Conservation (phyloP, 257 asterid genomes). For the Nicotiana sylvestris region DNA sequence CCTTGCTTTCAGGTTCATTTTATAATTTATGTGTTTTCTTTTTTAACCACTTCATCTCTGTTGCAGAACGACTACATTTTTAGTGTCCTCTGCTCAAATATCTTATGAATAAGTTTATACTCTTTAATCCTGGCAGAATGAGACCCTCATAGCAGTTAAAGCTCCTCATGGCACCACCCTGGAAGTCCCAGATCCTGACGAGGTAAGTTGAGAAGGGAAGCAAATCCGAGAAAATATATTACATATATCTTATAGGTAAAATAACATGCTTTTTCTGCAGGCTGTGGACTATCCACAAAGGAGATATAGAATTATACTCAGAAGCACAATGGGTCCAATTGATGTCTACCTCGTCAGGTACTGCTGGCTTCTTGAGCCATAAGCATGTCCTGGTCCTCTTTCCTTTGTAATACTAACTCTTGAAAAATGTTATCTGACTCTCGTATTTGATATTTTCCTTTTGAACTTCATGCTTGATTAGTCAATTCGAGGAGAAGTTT, state of each 20-base stretch:
- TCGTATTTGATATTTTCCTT: conserved; percentile 1
- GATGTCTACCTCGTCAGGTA: conserved; percentile 98
- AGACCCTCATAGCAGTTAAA: conserved; percentile 83
- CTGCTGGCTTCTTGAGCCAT: background rate
- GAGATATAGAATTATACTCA: conserved; percentile 88
- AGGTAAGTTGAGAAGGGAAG: conserved; percentile 42
- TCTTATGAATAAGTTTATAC: background rate
- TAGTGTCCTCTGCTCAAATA: background rate
- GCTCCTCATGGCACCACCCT: conserved; percentile 99
- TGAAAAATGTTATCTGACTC: background rate
- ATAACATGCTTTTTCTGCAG: conserved; percentile 31
- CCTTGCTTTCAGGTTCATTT: conserved; percentile 77
- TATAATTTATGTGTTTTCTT: conserved; percentile 14
- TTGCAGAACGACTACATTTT: background rate
- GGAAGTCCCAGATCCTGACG: conserved; percentile 98
- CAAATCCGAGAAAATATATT: conserved; percentile 12
- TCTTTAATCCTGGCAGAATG: conserved; percentile 52
- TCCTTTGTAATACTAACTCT: background rate
- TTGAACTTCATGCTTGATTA: conserved; percentile 17
- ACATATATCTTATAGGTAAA: conserved; percentile 21
- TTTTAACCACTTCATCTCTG: background rate
- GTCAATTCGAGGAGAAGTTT: conserved; percentile 93
- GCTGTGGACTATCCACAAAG: conserved; percentile 88
- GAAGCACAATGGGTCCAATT: conserved; percentile 97
- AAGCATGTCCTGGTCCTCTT: background rate